These are phyloP conservation scores for Diplocarpon mali DNA, from an alignment of 2,329 filamentous ascomycete genomes.

Conservation along the genomic window DNA sequence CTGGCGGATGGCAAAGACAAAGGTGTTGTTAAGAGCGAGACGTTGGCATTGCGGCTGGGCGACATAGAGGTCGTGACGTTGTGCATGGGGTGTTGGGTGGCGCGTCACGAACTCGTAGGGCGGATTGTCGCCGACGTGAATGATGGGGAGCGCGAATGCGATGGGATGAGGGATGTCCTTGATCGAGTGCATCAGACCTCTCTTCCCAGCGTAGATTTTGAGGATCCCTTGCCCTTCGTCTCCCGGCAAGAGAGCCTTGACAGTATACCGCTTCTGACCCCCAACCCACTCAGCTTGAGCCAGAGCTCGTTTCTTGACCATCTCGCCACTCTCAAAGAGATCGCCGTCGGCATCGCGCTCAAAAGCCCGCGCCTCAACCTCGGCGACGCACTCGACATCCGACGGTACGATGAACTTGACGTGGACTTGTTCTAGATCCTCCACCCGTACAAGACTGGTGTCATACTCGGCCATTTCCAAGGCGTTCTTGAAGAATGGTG, in stretches of 20 bases:
- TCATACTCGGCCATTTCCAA: constrained; percentile 82
- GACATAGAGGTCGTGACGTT: constrained; percentile 92
- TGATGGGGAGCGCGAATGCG: constrained; percentile 78
- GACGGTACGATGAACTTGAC: constrained; percentile 77
- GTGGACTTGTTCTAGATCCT: constrained; percentile 89
- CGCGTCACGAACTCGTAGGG: constrained; percentile 86
- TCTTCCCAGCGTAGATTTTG: constrained; percentile 87
- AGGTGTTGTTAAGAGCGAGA: constrained; percentile 90
- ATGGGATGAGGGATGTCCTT: constrained; percentile 91
- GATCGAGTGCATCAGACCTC: constrained; percentile 94
- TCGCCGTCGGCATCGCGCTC: constrained; percentile 81
- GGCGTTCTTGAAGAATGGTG: constrained; percentile 74
- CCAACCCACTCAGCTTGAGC: constrained; percentile 86
- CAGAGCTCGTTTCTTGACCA: constrained; percentile 73
- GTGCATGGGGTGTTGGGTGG: constrained; percentile 95
- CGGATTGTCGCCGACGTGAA: constrained; percentile 86
- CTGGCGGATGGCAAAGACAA: constrained; percentile 91
- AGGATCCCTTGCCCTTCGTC: constrained; percentile 83
- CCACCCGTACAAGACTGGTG: constrained; percentile 73
- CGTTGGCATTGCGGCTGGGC: constrained; percentile 87
- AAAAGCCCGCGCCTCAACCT: constrained; percentile 78
- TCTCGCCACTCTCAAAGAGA: constrained; percentile 82
- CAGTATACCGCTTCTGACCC: constrained; percentile 79
- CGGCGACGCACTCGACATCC: constrained; percentile 84
- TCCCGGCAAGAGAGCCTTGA: constrained; percentile 84